phyloP scores from a whole-genome alignment of 2,329 filamentous ascomycete genomes.

The Scedosporium boydii region DNA sequence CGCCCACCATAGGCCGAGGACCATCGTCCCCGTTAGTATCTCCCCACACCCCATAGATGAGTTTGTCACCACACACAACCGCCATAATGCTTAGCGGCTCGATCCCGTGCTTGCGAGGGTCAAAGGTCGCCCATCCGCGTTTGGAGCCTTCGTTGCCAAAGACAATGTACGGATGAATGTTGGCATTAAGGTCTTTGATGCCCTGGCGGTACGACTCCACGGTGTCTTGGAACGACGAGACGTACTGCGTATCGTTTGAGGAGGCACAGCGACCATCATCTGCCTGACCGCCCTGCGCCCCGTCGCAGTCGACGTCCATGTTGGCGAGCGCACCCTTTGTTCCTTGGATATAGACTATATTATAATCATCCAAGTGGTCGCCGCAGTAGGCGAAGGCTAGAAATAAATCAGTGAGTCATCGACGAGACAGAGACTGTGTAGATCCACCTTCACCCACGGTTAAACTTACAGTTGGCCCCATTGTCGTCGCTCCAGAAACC shows the following conservation, averaged over 20 bases:
- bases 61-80: constrained; percentile 39
- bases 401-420: too few species aligned
- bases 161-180: constrained; percentile 42
- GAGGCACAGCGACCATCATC: constrained; percentile 34
- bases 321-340: constrained; percentile 32
- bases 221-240: constrained; percentile 36
- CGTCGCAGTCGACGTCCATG: constrained; percentile 53
- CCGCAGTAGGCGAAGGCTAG: constrained; percentile 34
- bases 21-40: constrained; percentile 49
- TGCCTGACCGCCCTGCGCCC: constrained; percentile 28
- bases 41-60: constrained; percentile 52
- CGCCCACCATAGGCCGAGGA: constrained; percentile 37
- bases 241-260: constrained; percentile 31
- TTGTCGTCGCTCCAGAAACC: constrained; percentile 4
- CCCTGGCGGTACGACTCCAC: constrained; percentile 26
- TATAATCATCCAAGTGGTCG: constrained; percentile 28
- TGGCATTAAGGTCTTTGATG: constrained; percentile 35
- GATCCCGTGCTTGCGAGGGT: constrained; percentile 31
- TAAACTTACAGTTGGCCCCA: background rate
- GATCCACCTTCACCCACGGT: background rate
- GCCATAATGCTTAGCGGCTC: constrained; percentile 44
- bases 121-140: constrained; percentile 24
- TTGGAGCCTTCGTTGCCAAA: constrained; percentile 36
- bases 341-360: constrained; percentile 39
- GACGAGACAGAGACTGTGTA: background rate